These are phyloP conservation scores for Sugiyamaella qingdaonensis DNA, from an alignment of 805 yeast species.

Conservation along the genomic window DNA sequence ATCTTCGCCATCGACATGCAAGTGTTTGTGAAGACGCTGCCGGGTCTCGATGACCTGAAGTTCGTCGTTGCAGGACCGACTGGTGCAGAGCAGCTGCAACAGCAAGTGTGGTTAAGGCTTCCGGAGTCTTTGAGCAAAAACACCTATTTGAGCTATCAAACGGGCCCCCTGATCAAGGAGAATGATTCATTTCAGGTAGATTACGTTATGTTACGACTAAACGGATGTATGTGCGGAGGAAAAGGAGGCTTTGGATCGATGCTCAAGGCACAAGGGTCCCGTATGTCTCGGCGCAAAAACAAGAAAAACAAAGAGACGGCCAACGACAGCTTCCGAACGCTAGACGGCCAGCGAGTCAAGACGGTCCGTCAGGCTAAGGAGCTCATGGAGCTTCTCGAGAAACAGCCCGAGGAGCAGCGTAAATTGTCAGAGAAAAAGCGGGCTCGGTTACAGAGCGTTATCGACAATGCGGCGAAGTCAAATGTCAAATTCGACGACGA, in stretches of 20 bases:
- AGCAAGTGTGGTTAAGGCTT: neutral
- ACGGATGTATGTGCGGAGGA: constrained; percentile 43
- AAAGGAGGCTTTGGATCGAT: constrained; percentile 49
- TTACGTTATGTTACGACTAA: constrained; percentile 14
- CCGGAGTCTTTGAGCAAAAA: constrained; percentile 1
- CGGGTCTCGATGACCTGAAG: constrained; percentile 4
- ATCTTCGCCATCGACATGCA: neutral
- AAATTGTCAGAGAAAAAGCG: constrained; percentile 31
- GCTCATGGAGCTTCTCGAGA: constrained; percentile 31
- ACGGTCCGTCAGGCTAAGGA: constrained; percentile 36
- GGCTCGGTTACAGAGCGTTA: constrained; percentile 35
- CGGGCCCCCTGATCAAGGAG: constrained; percentile 1
- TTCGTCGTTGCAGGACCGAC: neutral
- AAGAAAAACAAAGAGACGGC: constrained; percentile 24
- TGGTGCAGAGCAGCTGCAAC: neutral
- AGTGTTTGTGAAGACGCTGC: constrained; percentile 7
- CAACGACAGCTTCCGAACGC: constrained; percentile 36
- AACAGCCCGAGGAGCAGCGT: constrained; percentile 17
- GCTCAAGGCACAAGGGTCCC: constrained; percentile 40
- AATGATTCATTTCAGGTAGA: neutral
- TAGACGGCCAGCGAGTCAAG: constrained; percentile 41
- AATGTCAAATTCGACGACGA: constrained; percentile 37
- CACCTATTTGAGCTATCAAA: constrained; percentile 1
- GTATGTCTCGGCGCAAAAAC: constrained; percentile 31
- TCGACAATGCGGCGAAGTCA: constrained; percentile 25